phyloP scores from a whole-genome alignment of 352 stramenopile species.

The Halophytophthora polymorphica region DNA sequence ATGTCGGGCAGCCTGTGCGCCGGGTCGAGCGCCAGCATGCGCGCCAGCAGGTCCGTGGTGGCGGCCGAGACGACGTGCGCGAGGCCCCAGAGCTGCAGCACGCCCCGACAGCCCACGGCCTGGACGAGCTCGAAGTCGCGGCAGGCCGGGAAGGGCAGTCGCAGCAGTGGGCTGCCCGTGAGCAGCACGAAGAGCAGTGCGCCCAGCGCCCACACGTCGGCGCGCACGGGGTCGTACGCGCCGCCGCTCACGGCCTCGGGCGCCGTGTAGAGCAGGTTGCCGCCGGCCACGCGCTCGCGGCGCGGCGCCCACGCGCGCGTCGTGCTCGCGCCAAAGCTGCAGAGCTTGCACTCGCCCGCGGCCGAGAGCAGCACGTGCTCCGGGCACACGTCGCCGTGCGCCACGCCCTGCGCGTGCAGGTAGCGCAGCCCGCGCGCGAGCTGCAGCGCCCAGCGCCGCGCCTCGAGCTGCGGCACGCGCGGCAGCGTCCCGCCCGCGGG shows the following conservation, averaged over 20 bases:
- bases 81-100: constrained; percentile 50
- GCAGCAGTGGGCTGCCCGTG: constrained; percentile 55
- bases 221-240: constrained; percentile 52
- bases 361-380: constrained; percentile 49
- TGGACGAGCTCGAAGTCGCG: constrained; percentile 42
- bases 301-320: constrained; percentile 22
- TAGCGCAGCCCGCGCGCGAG: constrained; percentile 39
- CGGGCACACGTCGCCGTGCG: constrained; percentile 52
- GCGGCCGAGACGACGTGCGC: constrained; percentile 33
- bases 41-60: constrained; percentile 37
- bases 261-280: constrained; percentile 59
- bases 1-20: constrained; percentile 25
- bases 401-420: constrained; percentile 40
- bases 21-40: constrained; percentile 40
- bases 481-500: constrained; percentile 5
- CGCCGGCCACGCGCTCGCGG: constrained; percentile 39
- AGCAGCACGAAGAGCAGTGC: constrained; percentile 71
- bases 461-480: constrained; percentile 32
- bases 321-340: constrained; percentile 55
- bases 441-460: constrained; percentile 38
- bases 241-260: constrained; percentile 46
- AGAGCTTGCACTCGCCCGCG: constrained; percentile 42
- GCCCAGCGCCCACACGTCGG: constrained; percentile 72
- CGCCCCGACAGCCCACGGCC: constrained; percentile 33
- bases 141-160: constrained; percentile 37